phyloP scores from a whole-genome alignment of 176 grass and related monocot species.

The Oryza nivara region DNA sequence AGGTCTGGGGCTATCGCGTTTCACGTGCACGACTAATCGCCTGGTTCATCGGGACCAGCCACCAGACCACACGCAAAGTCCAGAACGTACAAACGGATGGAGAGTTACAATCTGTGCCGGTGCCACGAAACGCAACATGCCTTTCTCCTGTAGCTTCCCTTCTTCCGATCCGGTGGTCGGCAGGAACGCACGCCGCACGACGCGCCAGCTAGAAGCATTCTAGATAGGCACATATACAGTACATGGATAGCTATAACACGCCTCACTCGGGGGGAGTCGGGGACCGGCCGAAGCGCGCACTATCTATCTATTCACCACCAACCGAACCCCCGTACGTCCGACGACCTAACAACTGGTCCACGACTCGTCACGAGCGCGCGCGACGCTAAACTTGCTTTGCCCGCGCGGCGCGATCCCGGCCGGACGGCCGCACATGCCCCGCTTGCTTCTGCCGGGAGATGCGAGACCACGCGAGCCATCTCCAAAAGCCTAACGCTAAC shows the following conservation, averaged over 20 bases:
- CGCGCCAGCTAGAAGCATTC: constrained; percentile 28
- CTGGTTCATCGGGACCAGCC: background rate
- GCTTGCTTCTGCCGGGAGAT: constrained; percentile 31
- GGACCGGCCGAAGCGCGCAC: constrained; percentile 1
- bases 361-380: background rate
- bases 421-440: background rate
- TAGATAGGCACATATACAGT: background rate
- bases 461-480: constrained; percentile 2
- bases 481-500: background rate
- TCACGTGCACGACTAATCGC: constrained; percentile 27
- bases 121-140: background rate
- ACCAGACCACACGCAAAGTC: background rate
- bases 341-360: constrained; percentile 41
- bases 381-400: background rate
- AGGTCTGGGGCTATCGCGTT: background rate
- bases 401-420: background rate
- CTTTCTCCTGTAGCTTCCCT: background rate
- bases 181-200: background rate
- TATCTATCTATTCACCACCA: background rate
- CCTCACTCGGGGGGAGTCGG: background rate
- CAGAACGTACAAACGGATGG: background rate
- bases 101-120: background rate
- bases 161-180: background rate
- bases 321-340: background rate
- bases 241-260: constrained; percentile 13